Evolutionary conservation across 306 rosid genomes (phyloP), one percentile per base, ranked within the genome.

Genomic region (Acacia acuminata): DNA sequence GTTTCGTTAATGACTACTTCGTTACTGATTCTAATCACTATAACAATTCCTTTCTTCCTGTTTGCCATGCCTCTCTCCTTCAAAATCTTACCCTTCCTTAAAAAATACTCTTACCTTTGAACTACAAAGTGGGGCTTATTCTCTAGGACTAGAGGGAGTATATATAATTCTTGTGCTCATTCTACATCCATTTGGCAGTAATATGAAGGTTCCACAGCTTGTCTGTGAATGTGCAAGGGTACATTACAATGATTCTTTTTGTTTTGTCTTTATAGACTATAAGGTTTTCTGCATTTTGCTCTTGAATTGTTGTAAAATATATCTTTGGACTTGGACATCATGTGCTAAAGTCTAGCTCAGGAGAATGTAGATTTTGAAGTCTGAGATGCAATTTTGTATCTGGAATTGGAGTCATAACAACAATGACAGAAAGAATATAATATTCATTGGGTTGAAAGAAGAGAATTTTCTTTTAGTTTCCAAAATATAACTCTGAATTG

Each of bases 51-150:
- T 76, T 61, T 58, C 76, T 50, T 82, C 86, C 66, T 14, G 94
- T 86, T 70, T 92, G 93, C 67, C 79, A 77, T 69, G 63, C 67
- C 24, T 84, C 48, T 71, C 64, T 71, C 64, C 77, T 68, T 13
- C 85, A 50, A 80, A 90, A 87, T 72, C 30, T 79, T 17, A 84
- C 91, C 53, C 24, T 53, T 47, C 15, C 53, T 9, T 53, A 53
- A 20, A 53, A 19, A 53, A 19, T 38, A 6, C 42, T 38, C 42
- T 8, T 38, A 38, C 1, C 8, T 38, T 5, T 6, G 8, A 38
- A 38, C 42, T 38, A 38, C 8, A 38, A 38, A 38, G 8, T 38
- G 42, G 0, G 8, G 6, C 15, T 10, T 14, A 48, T 14, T 3
- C 13, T n/a, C 3, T 12, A 16, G 53, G 1, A 48, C 7, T 16